These are phyloP conservation scores for Astragalus membranaceus DNA, from an alignment of 306 rosid genomes.

Conservation along the genomic window DNA sequence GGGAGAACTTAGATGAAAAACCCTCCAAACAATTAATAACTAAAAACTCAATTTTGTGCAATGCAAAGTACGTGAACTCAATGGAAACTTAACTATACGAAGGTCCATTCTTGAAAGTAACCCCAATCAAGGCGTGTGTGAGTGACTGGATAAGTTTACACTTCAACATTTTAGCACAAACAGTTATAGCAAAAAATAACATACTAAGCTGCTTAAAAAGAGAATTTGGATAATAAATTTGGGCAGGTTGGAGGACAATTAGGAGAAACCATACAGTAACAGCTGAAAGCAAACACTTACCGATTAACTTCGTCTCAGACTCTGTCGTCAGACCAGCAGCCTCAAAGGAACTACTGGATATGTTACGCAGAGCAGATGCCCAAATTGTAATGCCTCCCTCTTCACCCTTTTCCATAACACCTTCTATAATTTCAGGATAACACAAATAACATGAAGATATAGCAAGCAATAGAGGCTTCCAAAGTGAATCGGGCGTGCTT, in stretches of 20 bases:
- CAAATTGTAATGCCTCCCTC: conserved; percentile 54
- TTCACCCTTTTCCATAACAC: conserved; percentile 56
- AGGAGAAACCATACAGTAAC: not conserved
- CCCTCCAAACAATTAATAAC: too few relatives aligned
- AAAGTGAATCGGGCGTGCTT: conserved; percentile 47
- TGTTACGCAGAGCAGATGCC: conserved; percentile 58
- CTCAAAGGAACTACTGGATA: conserved; percentile 49
- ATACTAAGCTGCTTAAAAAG: not conserved
- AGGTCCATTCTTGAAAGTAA: not conserved
- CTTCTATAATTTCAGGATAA: conserved; percentile 66
- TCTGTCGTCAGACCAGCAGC: conserved; percentile 44
- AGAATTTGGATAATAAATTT: not conserved
- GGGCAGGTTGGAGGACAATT: not conserved
- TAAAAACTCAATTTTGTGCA: too few relatives aligned
- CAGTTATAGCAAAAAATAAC: not conserved
- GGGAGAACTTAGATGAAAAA: too few relatives aligned
- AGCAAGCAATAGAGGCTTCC: conserved; percentile 82
- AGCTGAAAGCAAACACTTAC: conserved; percentile 39
- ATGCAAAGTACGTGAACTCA: not conserved
- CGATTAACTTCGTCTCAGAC: conserved; percentile 68
- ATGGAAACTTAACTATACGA: not conserved
- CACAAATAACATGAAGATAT: conserved; percentile 79
- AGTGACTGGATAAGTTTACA: not conserved
- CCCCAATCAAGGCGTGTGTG: not conserved
- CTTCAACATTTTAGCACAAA: not conserved